Evolutionary conservation across 1,284 basidiomycete genomes (phyloP).

Genomic region (Cryptococcus wingfieldii): DNA sequence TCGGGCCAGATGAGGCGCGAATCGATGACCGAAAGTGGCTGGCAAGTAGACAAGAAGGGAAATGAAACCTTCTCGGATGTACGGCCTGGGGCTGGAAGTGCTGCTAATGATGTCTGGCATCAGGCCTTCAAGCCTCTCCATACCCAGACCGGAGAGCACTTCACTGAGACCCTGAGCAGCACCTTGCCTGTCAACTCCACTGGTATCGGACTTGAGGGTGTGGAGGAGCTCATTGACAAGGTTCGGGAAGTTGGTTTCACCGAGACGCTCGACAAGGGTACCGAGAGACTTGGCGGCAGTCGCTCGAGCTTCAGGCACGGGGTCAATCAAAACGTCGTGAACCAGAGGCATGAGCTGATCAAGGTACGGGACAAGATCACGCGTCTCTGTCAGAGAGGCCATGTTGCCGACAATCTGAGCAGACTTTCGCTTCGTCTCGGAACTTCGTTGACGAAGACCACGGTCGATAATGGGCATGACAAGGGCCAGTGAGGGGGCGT

Average conservation of each 20-base stretch:
- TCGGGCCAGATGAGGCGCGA: conserved; percentile 91
- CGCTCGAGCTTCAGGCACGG: conserved; percentile 93
- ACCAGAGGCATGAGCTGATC: conserved; percentile 83
- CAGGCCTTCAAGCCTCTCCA: conserved; percentile 92
- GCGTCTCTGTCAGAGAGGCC: conserved; percentile 87
- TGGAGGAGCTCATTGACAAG: conserved; percentile 85
- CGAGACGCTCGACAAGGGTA: conserved; percentile 90
- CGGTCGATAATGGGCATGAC: conserved; percentile 95
- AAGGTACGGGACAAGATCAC: conserved; percentile 96
- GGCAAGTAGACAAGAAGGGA: conserved; percentile 94
- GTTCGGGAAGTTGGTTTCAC: conserved; percentile 93
- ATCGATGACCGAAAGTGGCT: conserved; percentile 88
- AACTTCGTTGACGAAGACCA: conserved; percentile 84
- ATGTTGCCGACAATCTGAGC: conserved; percentile 97
- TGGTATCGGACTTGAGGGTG: conserved; percentile 88
- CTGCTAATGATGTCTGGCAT: conserved; percentile 92
- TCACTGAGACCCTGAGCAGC: conserved; percentile 97
- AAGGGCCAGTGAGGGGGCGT: conserved; percentile 94
- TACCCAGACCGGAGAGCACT: conserved; percentile 90
- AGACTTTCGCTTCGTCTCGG: conserved; percentile 92
- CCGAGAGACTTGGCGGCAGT: conserved; percentile 98
- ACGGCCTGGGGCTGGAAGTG: conserved; percentile 81
- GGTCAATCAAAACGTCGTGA: conserved; percentile 86
- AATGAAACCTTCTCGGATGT: conserved; percentile 97
- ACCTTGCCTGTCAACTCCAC: conserved; percentile 90